These are phyloP conservation scores for Colletotrichum simmondsii DNA, from an alignment of 2,329 filamentous ascomycete genomes.

Conservation along the genomic window DNA sequence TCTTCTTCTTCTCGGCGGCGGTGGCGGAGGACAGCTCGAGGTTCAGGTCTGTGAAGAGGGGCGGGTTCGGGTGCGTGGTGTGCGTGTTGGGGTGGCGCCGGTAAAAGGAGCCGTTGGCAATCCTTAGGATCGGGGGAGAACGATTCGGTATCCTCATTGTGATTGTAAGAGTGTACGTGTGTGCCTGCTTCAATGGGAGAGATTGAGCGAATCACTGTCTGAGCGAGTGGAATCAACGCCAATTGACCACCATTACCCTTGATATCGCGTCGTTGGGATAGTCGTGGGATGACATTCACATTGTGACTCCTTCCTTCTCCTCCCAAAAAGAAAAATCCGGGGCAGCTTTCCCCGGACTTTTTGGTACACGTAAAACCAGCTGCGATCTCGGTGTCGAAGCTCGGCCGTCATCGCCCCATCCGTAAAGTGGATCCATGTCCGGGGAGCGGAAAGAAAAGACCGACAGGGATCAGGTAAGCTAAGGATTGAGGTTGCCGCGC, in stretches of 20 bases:
- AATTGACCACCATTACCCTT: not conserved
- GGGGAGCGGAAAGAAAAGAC: slow-evolving; percentile 4
- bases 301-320: not conserved
- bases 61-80: slow-evolving; percentile 68
- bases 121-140: slow-evolving; percentile 72
- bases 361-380: slow-evolving; percentile 16
- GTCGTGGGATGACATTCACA: not conserved
- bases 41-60: slow-evolving; percentile 77
- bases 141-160: slow-evolving; percentile 26
- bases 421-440: not conserved
- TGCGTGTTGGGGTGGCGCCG: slow-evolving; percentile 71
- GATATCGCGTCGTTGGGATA: not conserved
- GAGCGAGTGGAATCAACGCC: not conserved
- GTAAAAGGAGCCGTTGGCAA: slow-evolving; percentile 86
- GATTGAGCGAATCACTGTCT: not conserved
- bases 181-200: not conserved
- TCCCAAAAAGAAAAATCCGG: not conserved
- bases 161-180: no score
- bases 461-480: slow-evolving; percentile 17
- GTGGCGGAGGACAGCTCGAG: slow-evolving; percentile 75
- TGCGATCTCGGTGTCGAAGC: slow-evolving; percentile 30
- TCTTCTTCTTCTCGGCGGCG: slow-evolving; percentile 55
- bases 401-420: slow-evolving; percentile 27
- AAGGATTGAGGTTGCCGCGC: slow-evolving; percentile 7
- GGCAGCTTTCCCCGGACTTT: slow-evolving; percentile 31